Evolutionary conservation across 2,329 filamentous ascomycete genomes (phyloP), one percentile per base, ranked within the genome.

Genomic region (Xylaria sp.): DNA sequence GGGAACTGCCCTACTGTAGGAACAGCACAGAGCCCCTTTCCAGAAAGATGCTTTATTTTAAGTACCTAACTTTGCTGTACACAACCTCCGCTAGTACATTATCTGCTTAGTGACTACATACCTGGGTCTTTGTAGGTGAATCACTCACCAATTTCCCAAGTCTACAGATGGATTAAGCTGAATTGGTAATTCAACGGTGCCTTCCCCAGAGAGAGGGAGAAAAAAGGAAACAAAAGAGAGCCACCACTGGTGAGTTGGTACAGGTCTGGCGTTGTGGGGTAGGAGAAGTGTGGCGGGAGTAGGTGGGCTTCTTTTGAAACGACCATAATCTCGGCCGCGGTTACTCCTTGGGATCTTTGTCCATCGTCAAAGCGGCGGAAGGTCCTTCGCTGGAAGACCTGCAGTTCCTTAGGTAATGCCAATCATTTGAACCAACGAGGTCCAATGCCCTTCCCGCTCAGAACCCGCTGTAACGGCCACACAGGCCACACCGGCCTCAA

Each of bases 311-410:
- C 13, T 70, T 52, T 65, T 72, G 72, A 73, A 73, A 73, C 72
- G 37, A 69, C 67, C 63, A 56, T 70, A 72, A 72, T 73, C 37
- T 72, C 63, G 63, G 69, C 67, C 64, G 51, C 46, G 61, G 56
- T 58, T 59, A 46, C 39, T 44, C 12, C 56, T 46, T 58, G 31
- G 28, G 39, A 25, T 44, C 6, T 15, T 46, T 44, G 41, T 9
- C 34, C 34, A 37, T 10, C 8, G 34, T 8, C 7, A 37, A 10
- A 37, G 10, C 8, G 34, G 10, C 20, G 55, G 37, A 39, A 39
- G 55, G 61, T 44, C 54, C 39, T 64, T 18, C 44, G 44, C 25
- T 37, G 2, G 25, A 48, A 46, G 60, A 25, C 66, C 50, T 61
- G 25, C 65, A 50, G 39, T 54, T 9, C 52, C 52, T 55, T 55